Evolutionary conservation across 176 grass and related monocot species (phyloP).

Genomic region (Avena atlantica): DNA sequence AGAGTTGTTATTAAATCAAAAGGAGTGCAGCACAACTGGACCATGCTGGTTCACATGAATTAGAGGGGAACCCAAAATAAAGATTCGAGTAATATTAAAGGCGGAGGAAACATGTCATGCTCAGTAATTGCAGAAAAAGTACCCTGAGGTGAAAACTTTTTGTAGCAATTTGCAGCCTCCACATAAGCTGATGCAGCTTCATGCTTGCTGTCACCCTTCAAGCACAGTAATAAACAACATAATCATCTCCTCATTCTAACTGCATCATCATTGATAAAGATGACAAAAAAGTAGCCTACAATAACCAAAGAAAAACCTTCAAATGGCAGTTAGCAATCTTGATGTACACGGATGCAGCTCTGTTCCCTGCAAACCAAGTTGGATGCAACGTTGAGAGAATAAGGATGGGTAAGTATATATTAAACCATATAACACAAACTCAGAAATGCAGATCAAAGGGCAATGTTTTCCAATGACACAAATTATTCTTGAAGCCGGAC

Average conservation of each 20-base stretch:
- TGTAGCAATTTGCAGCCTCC: constrained; percentile 95
- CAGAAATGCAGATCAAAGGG: not conserved
- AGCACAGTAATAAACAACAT: constrained; percentile 22
- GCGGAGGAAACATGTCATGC: not conserved
- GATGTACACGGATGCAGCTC: constrained; percentile 81
- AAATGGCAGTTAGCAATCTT: constrained; percentile 88
- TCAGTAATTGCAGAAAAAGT: constrained; percentile 17
- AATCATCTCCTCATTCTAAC: constrained; percentile 30
- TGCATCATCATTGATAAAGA: constrained; percentile 15
- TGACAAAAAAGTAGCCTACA: constrained; percentile 37
- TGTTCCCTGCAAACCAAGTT: constrained; percentile 69
- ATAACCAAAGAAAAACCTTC: constrained; percentile 64
- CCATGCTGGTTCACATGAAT: not conserved
- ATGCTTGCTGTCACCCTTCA: constrained; percentile 86
- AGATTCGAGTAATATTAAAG: not conserved
- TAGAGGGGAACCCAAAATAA: not conserved
- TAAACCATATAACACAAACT: constrained; percentile 31
- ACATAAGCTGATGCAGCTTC: constrained; percentile 83
- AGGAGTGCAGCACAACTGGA: not conserved
- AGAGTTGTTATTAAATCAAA: not conserved
- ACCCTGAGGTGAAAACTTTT: constrained; percentile 83
- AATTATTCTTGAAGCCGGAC: not conserved
- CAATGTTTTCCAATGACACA: constrained; percentile 6
- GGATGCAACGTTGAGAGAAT: constrained; percentile 21
- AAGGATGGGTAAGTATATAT: not conserved